Base-by-base conservation (phyloP, 495 filamentous ascomycete genomes). In the Trichoderma orchidacearum region DNA sequence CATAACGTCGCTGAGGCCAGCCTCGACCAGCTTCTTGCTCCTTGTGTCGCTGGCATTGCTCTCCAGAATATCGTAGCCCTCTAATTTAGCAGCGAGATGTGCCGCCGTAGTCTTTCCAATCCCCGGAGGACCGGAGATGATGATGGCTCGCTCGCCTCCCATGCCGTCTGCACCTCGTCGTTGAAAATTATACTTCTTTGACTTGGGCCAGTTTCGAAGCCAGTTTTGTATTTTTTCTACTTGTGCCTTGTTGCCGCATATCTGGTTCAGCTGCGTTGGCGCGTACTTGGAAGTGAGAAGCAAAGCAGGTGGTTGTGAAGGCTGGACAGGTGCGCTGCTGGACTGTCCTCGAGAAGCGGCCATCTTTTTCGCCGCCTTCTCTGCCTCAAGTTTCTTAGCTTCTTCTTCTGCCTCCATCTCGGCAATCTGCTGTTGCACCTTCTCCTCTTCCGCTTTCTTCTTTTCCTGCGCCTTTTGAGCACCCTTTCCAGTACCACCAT, bases 101-200 rank as follows among this genome's bases (percentile, higher is more conserved):
- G 93, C 93, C 25, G 93, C 90, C 18, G 94, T 97, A 2, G 93
- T 99, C 72, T 99, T 99, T 58, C 93, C 93, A 67, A 99, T 95
- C 12, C 93, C 93, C 32, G 93, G 94, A 32, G 93, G 92, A 0
- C 93, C 93, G 60, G 94, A 85, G 60, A 99, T 85, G 65, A 96
- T 95, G 62, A 95, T 83, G 6, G 90, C 87, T 54, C 94, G 84
- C 63, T 82, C 86, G 0, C 71, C 69, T 23, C 90, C 92, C 58
- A 76, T 83, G 9, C 89, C 92, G 70, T 97, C 90, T 18, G 85
- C 76, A 1, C 93, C 93, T 56, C 79, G 75, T 61, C 82, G 83
- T 63, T 85, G 80, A 71, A 99, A 97, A 48, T 82, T 72, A 17
- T 70, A 79, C 64, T 87, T 88, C 21, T 83, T 80, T 53, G 80